phyloP scores from a whole-genome alignment of 2,329 filamentous ascomycete species.

The Venturia oleaginea region DNA sequence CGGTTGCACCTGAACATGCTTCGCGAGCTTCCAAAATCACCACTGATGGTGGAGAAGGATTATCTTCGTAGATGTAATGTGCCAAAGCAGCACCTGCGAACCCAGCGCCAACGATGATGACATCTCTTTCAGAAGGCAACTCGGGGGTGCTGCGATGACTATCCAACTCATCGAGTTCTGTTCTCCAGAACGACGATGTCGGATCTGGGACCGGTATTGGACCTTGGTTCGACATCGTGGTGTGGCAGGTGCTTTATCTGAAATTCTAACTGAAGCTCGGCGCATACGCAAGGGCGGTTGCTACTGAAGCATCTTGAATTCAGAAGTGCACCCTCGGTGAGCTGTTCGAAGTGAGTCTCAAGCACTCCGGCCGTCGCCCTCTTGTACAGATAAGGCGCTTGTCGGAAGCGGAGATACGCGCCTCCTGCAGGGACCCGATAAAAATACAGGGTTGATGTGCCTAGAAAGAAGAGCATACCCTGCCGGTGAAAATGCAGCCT shows the following conservation, averaged over 20 bases:
- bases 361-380: not conserved
- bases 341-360: not conserved
- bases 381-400: not conserved
- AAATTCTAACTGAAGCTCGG: not conserved
- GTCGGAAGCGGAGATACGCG: not conserved
- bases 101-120: slow-evolving; percentile 65
- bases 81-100: slow-evolving; percentile 68
- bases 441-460: not conserved
- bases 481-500: not conserved
- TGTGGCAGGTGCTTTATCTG: not conserved
- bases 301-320: not conserved
- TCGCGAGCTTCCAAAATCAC: slow-evolving; percentile 71
- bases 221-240: slow-evolving; percentile 8
- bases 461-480: not conserved
- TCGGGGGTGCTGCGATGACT: slow-evolving; percentile 59
- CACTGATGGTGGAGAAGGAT: slow-evolving; percentile 40
- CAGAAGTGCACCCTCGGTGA: not conserved
- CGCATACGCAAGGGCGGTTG: too few species aligned
- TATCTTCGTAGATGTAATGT: slow-evolving; percentile 43
- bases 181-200: slow-evolving; percentile 65
- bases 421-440: not conserved
- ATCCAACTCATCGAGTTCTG: slow-evolving; percentile 54
- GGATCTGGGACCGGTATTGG: slow-evolving; percentile 50
- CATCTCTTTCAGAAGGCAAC: slow-evolving; percentile 54
- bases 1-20: slow-evolving; percentile 72